These are phyloP conservation scores for Usnea hakonensis DNA, from an alignment of 495 filamentous ascomycete genomes.

Conservation along the genomic window DNA sequence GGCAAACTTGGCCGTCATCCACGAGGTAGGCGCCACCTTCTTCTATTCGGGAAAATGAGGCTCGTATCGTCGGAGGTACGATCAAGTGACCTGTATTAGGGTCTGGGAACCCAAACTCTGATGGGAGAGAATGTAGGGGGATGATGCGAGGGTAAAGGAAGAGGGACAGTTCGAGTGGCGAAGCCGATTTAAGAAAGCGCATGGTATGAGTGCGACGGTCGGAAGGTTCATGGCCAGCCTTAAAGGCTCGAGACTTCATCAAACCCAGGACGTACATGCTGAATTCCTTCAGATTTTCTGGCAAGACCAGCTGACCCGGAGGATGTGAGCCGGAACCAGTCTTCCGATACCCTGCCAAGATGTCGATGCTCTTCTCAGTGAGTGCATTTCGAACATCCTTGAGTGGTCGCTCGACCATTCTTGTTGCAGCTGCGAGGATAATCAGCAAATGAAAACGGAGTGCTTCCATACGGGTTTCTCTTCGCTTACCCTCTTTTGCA, in stretches of 20 bases:
- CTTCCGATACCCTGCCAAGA: slow-evolving; percentile 89
- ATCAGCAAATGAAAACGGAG: slow-evolving; percentile 7
- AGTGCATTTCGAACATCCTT: slow-evolving; percentile 82
- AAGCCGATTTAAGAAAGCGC: slow-evolving; percentile 82
- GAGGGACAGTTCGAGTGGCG: slow-evolving; percentile 72
- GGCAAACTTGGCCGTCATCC: slow-evolving; percentile 87
- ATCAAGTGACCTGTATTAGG: slow-evolving; percentile 72
- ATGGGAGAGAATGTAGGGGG: slow-evolving; percentile 74
- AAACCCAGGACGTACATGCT: slow-evolving; percentile 94
- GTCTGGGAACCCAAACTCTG: slow-evolving; percentile 77
- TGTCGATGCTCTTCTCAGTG: slow-evolving; percentile 89
- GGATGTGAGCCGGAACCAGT: slow-evolving; percentile 79
- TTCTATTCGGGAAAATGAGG: slow-evolving; percentile 84
- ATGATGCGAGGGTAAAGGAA: slow-evolving; percentile 96
- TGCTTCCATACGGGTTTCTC: background rate
- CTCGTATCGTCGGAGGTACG: slow-evolving; percentile 58
- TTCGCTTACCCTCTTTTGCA: slow-evolving; percentile 67
- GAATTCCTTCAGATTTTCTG: slow-evolving; percentile 94
- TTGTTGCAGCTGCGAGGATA: slow-evolving; percentile 57
- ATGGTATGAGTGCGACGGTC: slow-evolving; percentile 88
- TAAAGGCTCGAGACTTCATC: slow-evolving; percentile 87
- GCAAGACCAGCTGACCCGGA: slow-evolving; percentile 87
- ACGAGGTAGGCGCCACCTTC: slow-evolving; percentile 94
- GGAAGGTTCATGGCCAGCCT: slow-evolving; percentile 79
- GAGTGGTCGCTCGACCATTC: slow-evolving; percentile 68